These are phyloP conservation scores for Isatis lusitanica DNA, from an alignment of 441 rosid genomes.

Conservation along the genomic window DNA sequence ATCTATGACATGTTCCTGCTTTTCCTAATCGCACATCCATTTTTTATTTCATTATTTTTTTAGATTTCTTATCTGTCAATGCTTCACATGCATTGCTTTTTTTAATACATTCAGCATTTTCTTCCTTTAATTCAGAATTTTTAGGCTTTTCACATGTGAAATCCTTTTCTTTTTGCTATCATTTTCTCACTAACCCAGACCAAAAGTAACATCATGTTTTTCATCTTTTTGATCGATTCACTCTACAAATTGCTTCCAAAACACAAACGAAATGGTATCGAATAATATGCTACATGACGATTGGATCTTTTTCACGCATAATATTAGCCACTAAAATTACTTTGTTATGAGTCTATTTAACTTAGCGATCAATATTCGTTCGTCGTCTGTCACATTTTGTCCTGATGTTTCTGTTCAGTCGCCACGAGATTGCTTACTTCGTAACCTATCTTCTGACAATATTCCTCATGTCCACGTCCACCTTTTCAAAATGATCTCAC, in stretches of 20 bases:
- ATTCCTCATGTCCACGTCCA: conserved; percentile 2
- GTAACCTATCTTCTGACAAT: not conserved
- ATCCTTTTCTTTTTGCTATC: not conserved
- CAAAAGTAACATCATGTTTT: conserved; percentile 7
- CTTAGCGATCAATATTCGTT: not conserved
- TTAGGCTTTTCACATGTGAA: conserved; percentile 37
- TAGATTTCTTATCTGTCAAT: conserved; percentile 34
- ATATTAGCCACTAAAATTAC: not conserved
- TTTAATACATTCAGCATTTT: conserved; percentile 17
- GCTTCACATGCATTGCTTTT: conserved; percentile 32
- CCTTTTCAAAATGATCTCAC: not conserved
- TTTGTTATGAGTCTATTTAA: not conserved
- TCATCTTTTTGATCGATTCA: not conserved
- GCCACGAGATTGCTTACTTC: not conserved
- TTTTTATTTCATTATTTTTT: too few relatives aligned
- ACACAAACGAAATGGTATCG: not conserved
- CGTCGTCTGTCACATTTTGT: conserved; percentile 4
- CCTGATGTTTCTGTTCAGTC: not conserved
- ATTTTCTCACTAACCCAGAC: conserved; percentile 1
- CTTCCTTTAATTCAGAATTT: conserved; percentile 30
- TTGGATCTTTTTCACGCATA: not conserved
- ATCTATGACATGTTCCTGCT: conserved; percentile 31
- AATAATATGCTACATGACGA: not conserved
- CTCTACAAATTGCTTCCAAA: not conserved
- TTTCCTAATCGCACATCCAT: conserved; percentile 27